Percentiles rank a stretch among this genome's conserved stretches.
phyloP scores from a whole-genome alignment of 2,329 filamentous ascomycete genomes.

The Monosporascus sp. region DNA sequence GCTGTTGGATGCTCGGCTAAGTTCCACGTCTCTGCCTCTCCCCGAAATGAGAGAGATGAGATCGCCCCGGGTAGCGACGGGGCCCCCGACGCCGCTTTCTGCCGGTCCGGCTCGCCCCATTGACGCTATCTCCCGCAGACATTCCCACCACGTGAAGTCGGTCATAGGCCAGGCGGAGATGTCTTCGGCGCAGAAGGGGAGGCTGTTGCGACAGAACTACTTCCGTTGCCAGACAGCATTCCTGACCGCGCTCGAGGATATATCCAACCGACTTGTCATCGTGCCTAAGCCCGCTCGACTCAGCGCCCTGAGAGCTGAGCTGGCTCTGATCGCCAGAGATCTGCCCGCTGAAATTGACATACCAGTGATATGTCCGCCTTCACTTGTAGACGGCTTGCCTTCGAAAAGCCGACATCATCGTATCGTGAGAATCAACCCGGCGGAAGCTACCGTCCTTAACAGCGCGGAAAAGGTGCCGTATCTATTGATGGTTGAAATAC shows the following conservation, averaged over 20 bases:
- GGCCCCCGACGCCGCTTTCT: constrained; percentile 54
- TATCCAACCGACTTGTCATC: constrained; percentile 77
- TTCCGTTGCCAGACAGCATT: constrained; percentile 80
- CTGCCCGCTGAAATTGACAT: constrained; percentile 80
- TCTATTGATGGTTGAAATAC: constrained; percentile 76
- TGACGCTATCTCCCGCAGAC: constrained; percentile 51
- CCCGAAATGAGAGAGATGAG: constrained; percentile 56
- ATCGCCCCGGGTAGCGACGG: constrained; percentile 46
- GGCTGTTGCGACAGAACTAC: constrained; percentile 72
- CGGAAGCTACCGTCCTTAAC: constrained; percentile 79
- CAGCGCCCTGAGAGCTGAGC: constrained; percentile 74
- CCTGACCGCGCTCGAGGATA: constrained; percentile 73
- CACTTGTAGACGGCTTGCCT: constrained; percentile 66
- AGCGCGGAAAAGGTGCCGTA: constrained; percentile 85
- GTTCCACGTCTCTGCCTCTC: constrained; percentile 63
- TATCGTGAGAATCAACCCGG: constrained; percentile 77
- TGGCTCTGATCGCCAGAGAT: constrained; percentile 76
- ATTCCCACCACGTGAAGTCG: constrained; percentile 57
- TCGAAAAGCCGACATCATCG: constrained; percentile 74
- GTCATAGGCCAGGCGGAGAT: constrained; percentile 57
- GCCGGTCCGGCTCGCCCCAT: constrained; percentile 44
- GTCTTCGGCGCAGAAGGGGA: constrained; percentile 62
- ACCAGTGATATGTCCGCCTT: constrained; percentile 74
- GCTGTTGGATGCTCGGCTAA: constrained; percentile 56
- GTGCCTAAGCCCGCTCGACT: constrained; percentile 78